phyloP scores from a whole-genome alignment of 1,139 yeast species.

The Kodamaea fungicola region DNA sequence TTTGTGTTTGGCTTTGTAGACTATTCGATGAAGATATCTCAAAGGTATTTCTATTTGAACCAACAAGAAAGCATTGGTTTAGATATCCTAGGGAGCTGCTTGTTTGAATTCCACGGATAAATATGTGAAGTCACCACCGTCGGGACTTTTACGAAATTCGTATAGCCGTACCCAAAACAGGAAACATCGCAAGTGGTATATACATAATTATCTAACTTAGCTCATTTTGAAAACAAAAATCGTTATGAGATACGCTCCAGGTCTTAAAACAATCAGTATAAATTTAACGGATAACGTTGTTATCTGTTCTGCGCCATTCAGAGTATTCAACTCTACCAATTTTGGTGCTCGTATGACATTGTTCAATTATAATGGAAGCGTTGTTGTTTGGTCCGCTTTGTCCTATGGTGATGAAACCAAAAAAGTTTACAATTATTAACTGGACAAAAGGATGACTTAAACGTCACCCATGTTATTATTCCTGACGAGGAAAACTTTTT shows the following conservation, averaged over 20 bases:
- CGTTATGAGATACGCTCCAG: slow-evolving; percentile 29
- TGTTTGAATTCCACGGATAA: no score
- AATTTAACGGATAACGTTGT: slow-evolving; percentile 43
- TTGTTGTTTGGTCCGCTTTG: slow-evolving; percentile 58
- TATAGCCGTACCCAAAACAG: no score
- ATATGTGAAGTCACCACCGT: no score
- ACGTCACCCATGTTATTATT: slow-evolving; percentile 41
- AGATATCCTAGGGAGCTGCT: no score
- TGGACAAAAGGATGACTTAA: slow-evolving; percentile 23
- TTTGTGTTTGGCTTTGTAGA: no score
- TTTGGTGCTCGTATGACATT: slow-evolving; percentile 60
- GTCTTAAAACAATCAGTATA: slow-evolving; percentile 37
- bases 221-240: background rate
- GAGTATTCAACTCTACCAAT: slow-evolving; percentile 34
- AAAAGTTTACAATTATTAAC: slow-evolving; percentile 34
- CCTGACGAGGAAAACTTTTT: slow-evolving; percentile 56
- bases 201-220: no score
- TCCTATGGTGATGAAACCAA: slow-evolving; percentile 51
- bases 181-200: no score
- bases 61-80: no score
- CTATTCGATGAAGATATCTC: no score
- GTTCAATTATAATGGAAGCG: slow-evolving; percentile 32
- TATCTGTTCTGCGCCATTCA: slow-evolving; percentile 49
- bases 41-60: no score
- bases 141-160: no score